Conservation (phyloP, 768 basidiomycete genomes). For the Macrolepiota fuliginosa region DNA sequence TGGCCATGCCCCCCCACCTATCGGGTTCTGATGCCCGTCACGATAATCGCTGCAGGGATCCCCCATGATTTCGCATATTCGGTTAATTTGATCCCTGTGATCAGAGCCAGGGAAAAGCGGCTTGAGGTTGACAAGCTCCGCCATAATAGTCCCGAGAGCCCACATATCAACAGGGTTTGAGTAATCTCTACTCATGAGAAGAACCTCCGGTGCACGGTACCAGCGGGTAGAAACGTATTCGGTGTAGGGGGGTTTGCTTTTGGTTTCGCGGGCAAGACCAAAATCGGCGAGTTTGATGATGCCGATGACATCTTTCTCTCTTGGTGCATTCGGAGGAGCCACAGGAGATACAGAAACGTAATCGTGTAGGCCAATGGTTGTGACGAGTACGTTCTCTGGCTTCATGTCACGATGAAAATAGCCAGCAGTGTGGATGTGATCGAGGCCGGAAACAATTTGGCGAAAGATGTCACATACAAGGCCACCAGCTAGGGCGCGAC, state of each 20-base stretch:
- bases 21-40: slow-evolving; percentile 61
- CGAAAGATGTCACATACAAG: slow-evolving; percentile 93
- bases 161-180: slow-evolving; percentile 99
- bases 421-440: slow-evolving; percentile 89
- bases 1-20: slow-evolving; percentile 89
- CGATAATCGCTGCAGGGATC: slow-evolving; percentile 88
- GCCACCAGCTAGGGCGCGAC: slow-evolving; percentile 93
- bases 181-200: slow-evolving; percentile 89
- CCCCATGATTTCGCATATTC: slow-evolving; percentile 91
- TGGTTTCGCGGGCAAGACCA: slow-evolving; percentile 90
- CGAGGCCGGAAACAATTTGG: slow-evolving; percentile 86
- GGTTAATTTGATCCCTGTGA: slow-evolving; percentile 88
- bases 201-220: slow-evolving; percentile 98
- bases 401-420: slow-evolving; percentile 99
- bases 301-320: slow-evolving; percentile 92
- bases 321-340: slow-evolving; percentile 57
- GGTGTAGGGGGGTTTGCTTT: slow-evolving; percentile 89
- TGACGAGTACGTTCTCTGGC: slow-evolving; percentile 97
- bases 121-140: slow-evolving; percentile 91
- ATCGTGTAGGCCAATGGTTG: slow-evolving; percentile 92
- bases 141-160: slow-evolving; percentile 98
- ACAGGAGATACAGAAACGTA: slow-evolving; percentile 80
- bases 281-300: slow-evolving; percentile 99
- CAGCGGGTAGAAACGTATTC: slow-evolving; percentile 99
- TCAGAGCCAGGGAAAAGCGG: slow-evolving; percentile 94